A percentile compares a stretch with the other conserved stretches of the same genome.
These are phyloP conservation scores for Ophiostoma piceae DNA, from an alignment of 2,329 filamentous ascomycete genomes.

Conservation along the genomic window DNA sequence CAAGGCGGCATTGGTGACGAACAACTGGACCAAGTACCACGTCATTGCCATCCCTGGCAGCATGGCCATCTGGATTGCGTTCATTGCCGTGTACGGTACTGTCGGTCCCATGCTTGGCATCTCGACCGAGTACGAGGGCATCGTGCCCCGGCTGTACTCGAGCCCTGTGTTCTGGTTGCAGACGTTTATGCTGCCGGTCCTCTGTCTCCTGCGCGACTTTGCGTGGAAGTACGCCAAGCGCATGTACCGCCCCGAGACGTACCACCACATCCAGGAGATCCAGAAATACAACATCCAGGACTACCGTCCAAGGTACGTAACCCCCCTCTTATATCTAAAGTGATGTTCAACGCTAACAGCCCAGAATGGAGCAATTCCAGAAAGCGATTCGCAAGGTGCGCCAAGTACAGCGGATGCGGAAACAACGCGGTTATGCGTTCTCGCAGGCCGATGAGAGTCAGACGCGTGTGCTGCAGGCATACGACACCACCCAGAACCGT, in stretches of 20 bases:
- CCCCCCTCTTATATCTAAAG: background rate
- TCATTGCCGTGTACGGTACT: slow-evolving; percentile 80
- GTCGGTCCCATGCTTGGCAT: slow-evolving; percentile 78
- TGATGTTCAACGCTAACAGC: background rate
- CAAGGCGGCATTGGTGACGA: slow-evolving; percentile 91
- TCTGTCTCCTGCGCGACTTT: slow-evolving; percentile 85
- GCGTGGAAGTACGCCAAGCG: slow-evolving; percentile 96
- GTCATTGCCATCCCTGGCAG: slow-evolving; percentile 92
- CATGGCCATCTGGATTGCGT: slow-evolving; percentile 84
- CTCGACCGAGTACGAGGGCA: slow-evolving; percentile 77
- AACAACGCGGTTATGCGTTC: slow-evolving; percentile 97
- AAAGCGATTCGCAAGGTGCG: slow-evolving; percentile 98
- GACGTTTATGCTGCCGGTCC: slow-evolving; percentile 68
- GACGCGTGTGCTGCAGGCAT: slow-evolving; percentile 90
- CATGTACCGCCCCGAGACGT: slow-evolving; percentile 93
- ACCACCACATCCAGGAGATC: slow-evolving; percentile 98
- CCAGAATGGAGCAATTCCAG: slow-evolving; percentile 98
- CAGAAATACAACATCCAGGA: slow-evolving; percentile 99
- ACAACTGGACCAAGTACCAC: slow-evolving; percentile 98
- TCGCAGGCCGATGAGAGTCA: slow-evolving; percentile 96
- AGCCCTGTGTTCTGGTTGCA: slow-evolving; percentile 90
- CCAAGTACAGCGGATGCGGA: slow-evolving; percentile 98
- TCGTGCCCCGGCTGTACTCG: slow-evolving; percentile 73
- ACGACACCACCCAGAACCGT: slow-evolving; percentile 90
- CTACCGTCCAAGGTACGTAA: slow-evolving; percentile 79